Percentiles rank a stretch among this genome's conserved stretches.
phyloP scores from a whole-genome alignment of 2,329 filamentous ascomycete genomes.

The Leptographium lundbergii region DNA sequence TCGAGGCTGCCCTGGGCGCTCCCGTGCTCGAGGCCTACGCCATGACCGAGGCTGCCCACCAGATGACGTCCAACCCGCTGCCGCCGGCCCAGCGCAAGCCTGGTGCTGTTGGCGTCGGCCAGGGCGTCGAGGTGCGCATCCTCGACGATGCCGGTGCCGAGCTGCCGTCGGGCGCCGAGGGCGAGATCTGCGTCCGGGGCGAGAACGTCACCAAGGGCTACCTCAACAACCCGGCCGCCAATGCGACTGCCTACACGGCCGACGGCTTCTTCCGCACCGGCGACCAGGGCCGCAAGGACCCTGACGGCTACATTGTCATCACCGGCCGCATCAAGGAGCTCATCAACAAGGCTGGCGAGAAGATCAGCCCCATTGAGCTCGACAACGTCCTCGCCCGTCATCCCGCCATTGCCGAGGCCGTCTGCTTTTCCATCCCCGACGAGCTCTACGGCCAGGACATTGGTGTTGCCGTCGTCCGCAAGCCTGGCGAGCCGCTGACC shows the following conservation, averaged over 20 bases:
- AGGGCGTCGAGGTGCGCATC: constrained; percentile 73
- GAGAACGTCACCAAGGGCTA: constrained; percentile 79
- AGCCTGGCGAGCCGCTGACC: constrained; percentile 43
- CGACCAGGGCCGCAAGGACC: constrained; percentile 70
- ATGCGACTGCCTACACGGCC: constrained; percentile 58
- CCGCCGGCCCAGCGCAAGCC: constrained; percentile 63
- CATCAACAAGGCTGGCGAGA: constrained; percentile 84
- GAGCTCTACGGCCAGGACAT: constrained; percentile 77
- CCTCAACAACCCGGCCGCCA: constrained; percentile 69
- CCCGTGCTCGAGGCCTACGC: constrained; percentile 84
- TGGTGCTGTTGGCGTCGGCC: constrained; percentile 69
- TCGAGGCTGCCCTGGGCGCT: constrained; percentile 63
- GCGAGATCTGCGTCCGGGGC: constrained; percentile 71
- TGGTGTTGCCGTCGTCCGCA: constrained; percentile 62
- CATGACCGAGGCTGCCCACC: constrained; percentile 83
- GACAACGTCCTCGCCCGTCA: constrained; percentile 72
- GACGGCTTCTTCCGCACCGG: constrained; percentile 80
- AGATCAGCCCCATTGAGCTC: constrained; percentile 78
- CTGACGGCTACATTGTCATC: constrained; percentile 72
- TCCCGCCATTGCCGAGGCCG: constrained; percentile 61
- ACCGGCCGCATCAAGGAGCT: constrained; percentile 89
- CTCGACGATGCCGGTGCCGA: constrained; percentile 57
- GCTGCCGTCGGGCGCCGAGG: constrained; percentile 56
- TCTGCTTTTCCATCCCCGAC: constrained; percentile 72
- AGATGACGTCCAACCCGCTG: constrained; percentile 68